phyloP scores from a whole-genome alignment of 768 basidiomycete species.

The Tephrocybe sp. region DNA sequence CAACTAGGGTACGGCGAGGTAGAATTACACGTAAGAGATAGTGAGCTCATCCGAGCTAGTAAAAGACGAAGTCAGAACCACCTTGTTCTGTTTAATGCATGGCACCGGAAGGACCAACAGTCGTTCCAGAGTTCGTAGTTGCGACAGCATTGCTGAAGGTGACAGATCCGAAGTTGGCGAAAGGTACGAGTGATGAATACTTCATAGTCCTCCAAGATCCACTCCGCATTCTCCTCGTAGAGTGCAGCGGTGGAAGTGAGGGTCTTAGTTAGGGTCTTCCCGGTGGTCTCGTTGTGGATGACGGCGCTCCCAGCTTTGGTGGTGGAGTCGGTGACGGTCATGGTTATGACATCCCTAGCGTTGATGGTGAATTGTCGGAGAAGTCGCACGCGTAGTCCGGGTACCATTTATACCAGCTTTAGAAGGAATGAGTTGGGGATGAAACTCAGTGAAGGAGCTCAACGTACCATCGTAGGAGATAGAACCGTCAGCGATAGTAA shows the following conservation, averaged over 20 bases:
- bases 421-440: background rate
- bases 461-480: conserved; percentile 6
- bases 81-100: conserved; percentile 32
- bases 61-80: conserved; percentile 28
- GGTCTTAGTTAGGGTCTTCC: conserved; percentile 23
- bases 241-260: conserved; percentile 28
- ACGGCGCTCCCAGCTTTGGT: conserved; percentile 28
- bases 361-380: conserved; percentile 25
- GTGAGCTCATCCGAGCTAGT: conserved; percentile 21
- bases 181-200: conserved; percentile 27
- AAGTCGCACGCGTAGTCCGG: conserved; percentile 31
- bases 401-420: conserved; percentile 34
- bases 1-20: too few species aligned
- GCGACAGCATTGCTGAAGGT: conserved; percentile 34
- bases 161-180: conserved; percentile 38
- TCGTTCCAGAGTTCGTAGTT: conserved; percentile 22
- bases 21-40: conserved; percentile 21
- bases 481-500: background rate
- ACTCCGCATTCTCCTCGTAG: conserved; percentile 36
- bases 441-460: background rate
- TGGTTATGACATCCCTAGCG: conserved; percentile 26
- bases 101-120: conserved; percentile 25
- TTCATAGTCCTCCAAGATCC: conserved; percentile 39
- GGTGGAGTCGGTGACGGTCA: conserved; percentile 29
- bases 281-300: conserved; percentile 15